Evolutionary conservation across 441 rosid species (phyloP), one percentile per base, ranked within the genome.

Genomic region (Gossypium davidsonii): DNA sequence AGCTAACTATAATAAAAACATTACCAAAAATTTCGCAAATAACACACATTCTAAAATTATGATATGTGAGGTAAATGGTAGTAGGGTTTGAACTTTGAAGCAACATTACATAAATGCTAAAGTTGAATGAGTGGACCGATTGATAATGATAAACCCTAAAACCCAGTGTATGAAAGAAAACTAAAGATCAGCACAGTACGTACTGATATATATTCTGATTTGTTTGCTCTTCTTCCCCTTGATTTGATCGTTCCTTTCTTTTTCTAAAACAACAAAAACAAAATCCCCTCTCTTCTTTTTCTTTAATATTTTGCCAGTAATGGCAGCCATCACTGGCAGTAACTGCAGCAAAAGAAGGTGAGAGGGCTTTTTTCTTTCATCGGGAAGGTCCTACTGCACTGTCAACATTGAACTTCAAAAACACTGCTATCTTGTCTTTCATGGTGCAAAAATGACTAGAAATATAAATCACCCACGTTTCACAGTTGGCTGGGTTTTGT

Each of bases 251-350:
- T 80, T 80, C 81, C 53, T 76, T 62, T 73, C 64, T 69, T 68
- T 70, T 20, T 56, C 10, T 55, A 15, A 21, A 34, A 34, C 42
- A 34, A 6, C 9, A 34, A 34, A 34, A 6, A 34, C 21, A 31
- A 48, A 70, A 62, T 28, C 75, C 76, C 70, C 67, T 67, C 78
- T 75, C 76, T 74, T 77, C 58, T 84, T 18, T 7, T 55, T 77
- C 69, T 25, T 80, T 34, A 0, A 34, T 34, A 34, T 6, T 80
- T 81, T 77, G 87, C 89, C 96, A 82, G 91, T 74, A 80, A 79
- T 85, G 83, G 85, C 92, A 86, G 93, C 87, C 81, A 76, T 67
- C 85, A 84, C 87, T 84, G 82, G 82, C 91, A 87, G 87, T 82
- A 52, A 1, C 21, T 51, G 90, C 84, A 67, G 79, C 79, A 75